Percentiles rank a stretch among this genome's conserved stretches.
Conservation (phyloP, 2,329 filamentous ascomycete species). For the Mycosphaerella sp. region DNA sequence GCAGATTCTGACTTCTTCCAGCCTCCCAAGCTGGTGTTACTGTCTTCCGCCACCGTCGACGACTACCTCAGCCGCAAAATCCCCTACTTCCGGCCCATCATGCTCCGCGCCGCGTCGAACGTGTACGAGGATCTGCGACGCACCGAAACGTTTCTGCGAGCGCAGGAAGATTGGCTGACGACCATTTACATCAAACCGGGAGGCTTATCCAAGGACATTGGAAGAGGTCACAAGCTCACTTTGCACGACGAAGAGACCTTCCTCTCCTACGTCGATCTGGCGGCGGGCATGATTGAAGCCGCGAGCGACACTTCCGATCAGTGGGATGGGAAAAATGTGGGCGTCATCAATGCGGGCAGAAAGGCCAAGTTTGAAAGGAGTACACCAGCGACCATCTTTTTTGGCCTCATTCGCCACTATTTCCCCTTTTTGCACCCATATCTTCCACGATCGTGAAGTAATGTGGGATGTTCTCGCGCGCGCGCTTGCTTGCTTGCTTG, state of each 20-base stretch:
- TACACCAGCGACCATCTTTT: slow-evolving; percentile 16
- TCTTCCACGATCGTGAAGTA: neutral
- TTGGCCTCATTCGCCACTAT: slow-evolving; percentile 6
- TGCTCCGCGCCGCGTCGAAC: slow-evolving; percentile 9
- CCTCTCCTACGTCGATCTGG: slow-evolving; percentile 41
- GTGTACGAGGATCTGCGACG: slow-evolving; percentile 37
- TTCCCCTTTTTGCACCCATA: slow-evolving; percentile 8
- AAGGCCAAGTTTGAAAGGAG: slow-evolving; percentile 34
- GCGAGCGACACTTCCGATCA: slow-evolving; percentile 20
- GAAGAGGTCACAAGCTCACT: slow-evolving; percentile 39
- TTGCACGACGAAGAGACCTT: slow-evolving; percentile 36
- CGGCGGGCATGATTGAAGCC: slow-evolving; percentile 46
- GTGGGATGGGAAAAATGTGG: slow-evolving; percentile 20
- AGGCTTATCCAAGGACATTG: slow-evolving; percentile 34
- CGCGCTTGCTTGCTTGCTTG: neutral
- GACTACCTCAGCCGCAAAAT: slow-evolving; percentile 31
- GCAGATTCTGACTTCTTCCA: slow-evolving; percentile 25
- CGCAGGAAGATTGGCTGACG: slow-evolving; percentile 35
- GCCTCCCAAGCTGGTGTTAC: slow-evolving; percentile 37
- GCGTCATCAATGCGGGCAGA: slow-evolving; percentile 30
- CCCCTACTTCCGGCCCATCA: slow-evolving; percentile 26
- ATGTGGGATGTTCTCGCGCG: neutral
- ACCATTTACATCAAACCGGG: slow-evolving; percentile 42
- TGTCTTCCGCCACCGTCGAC: slow-evolving; percentile 42
- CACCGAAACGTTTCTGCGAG: slow-evolving; percentile 36